A percentile compares a stretch with the other conserved stretches of the same genome.
Conservation (phyloP, 2,329 filamentous ascomycete genomes). For the Didymella pinodella region DNA sequence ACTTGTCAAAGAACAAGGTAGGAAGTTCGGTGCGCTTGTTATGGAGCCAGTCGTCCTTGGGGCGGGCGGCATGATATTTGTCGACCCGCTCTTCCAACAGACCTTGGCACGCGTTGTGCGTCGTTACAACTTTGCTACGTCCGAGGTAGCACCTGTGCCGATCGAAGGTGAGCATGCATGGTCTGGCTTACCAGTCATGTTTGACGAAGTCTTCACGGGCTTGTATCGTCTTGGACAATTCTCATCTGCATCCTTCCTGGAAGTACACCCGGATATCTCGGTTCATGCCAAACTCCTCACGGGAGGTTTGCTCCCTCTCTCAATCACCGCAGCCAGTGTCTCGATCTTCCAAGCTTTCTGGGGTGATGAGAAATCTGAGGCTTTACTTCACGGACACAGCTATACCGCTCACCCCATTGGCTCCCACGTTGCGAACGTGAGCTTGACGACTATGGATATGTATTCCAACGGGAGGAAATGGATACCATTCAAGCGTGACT, state of each 20-base stretch:
- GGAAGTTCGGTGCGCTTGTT: conserved; percentile 77
- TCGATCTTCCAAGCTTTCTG: conserved; percentile 76
- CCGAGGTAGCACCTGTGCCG: neutral
- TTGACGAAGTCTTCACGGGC: conserved; percentile 89
- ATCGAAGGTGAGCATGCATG: conserved; percentile 55
- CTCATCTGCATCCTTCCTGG: conserved; percentile 73
- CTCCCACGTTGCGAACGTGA: conserved; percentile 77
- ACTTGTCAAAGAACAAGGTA: conserved; percentile 63
- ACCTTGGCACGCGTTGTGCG: conserved; percentile 74
- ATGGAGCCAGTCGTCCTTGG: conserved; percentile 83
- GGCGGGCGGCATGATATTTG: conserved; percentile 83
- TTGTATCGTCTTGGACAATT: conserved; percentile 81
- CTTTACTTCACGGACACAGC: conserved; percentile 82
- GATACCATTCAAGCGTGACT: conserved; percentile 16
- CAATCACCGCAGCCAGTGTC: conserved; percentile 76
- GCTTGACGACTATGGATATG: conserved; percentile 63
- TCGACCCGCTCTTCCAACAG: conserved; percentile 83
- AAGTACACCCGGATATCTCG: conserved; percentile 73
- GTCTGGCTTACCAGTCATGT: conserved; percentile 79
- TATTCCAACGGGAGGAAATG: conserved; percentile 19
- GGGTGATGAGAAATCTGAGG: conserved; percentile 77
- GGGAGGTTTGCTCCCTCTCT: conserved; percentile 79
- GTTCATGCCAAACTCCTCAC: conserved; percentile 87
- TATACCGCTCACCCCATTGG: conserved; percentile 87
- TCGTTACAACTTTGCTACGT: conserved; percentile 61